Base-by-base conservation (phyloP, 768 basidiomycete genomes). In the Cyathus striatus region DNA sequence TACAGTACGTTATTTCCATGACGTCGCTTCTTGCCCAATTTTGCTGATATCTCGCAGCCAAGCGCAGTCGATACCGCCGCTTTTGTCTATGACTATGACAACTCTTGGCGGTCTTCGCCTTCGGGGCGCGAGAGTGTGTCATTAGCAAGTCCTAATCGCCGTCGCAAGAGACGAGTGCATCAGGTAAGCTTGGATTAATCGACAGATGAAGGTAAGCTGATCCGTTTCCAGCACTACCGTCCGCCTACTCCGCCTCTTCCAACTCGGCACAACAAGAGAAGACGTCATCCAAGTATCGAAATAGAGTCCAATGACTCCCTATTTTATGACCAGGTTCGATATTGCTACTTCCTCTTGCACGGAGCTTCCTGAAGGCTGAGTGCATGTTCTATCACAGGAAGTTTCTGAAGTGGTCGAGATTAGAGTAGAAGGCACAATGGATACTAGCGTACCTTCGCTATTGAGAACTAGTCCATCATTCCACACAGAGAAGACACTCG, bases 171-270 rank as follows among this genome's bases (percentile, higher is more conserved):
- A 36, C 56, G 46, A 38, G 39, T 54, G 20, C 56, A 53, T 30
- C 59, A 55, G 46, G 56, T 53, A 40, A 41, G 52, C 30, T 10
- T 22, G 16, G 10, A 16, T 30, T 30, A 16, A 30, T 10, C 10
- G 10, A 30, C 27, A n/a, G n/a, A 37, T 21, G 14, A 10, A 37
- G 9, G 21, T 7, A 22, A 10, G 13, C 17, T 37, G 13, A 37
- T 37, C 9, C 13, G 16, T 52, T 13, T 38, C 3, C 42, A 78
- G 78, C 58, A 65, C 24, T 80, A 76, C 55, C 70, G 78, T n/a
- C 76, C 78, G 34, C 78, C 78, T 4, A 80, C 78, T 1, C 78
- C 78, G 2, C 78, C 78, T 21, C 58, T 78, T 20, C 69, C 66
- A 16, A 23, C 60, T n/a, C n/a, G n/a, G 23, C 45, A 55, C 24